phyloP scores from a whole-genome alignment of 2,329 filamentous ascomycete genomes.

The Fusarium tjaetaba region DNA sequence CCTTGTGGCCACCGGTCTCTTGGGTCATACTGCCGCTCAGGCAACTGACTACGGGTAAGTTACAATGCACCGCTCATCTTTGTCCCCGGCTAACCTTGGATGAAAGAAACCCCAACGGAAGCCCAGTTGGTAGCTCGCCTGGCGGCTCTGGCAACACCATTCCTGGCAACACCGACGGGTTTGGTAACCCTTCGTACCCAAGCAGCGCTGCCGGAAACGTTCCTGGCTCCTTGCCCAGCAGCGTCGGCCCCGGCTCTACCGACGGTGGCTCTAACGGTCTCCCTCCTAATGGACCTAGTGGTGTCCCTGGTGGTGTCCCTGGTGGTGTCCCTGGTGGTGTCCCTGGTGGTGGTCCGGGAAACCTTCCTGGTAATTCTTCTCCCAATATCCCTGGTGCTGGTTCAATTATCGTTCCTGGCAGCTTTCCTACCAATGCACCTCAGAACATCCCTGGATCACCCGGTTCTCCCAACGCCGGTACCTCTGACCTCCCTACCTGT shows the following conservation, averaged over 20 bases:
- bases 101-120: constrained; percentile 22
- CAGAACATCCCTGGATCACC: constrained; percentile 15
- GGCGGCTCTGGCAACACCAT: constrained; percentile 19
- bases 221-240: constrained; percentile 29
- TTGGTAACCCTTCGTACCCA: constrained; percentile 24
- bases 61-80: background rate
- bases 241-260: constrained; percentile 9
- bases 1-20: constrained; percentile 49
- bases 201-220: constrained; percentile 18
- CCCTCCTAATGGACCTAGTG: constrained; percentile 13
- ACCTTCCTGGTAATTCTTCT: background rate
- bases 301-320: constrained; percentile 3
- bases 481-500: constrained; percentile 50
- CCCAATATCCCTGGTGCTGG: constrained; percentile 26
- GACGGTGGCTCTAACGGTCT: constrained; percentile 21
- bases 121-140: constrained; percentile 11
- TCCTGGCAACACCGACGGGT: constrained; percentile 25
- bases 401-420: constrained; percentile 19
- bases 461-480: background rate
- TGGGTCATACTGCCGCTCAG: constrained; percentile 47
- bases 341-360: constrained; percentile 7
- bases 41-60: constrained; percentile 49
- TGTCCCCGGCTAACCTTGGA: constrained; percentile 8
- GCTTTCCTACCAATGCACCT: constrained; percentile 13
- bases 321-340: constrained; percentile 7